These are phyloP conservation scores for Fraxinus sp. DNA, from an alignment of 305 asterid species.

Conservation along the genomic window DNA sequence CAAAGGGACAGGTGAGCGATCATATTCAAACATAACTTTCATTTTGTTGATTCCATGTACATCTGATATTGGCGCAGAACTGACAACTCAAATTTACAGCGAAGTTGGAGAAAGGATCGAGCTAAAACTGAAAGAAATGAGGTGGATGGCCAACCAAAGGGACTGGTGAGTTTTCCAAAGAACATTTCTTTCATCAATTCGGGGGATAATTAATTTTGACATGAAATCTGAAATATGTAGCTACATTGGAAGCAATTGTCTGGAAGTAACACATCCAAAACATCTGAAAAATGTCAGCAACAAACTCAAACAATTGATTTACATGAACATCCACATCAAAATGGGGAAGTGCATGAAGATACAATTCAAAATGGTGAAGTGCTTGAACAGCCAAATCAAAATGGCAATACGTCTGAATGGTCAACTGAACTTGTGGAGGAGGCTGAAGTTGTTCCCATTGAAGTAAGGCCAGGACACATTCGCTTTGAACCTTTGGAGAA, in stretches of 20 bases:
- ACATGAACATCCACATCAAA: background rate
- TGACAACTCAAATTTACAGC: constrained; percentile 32
- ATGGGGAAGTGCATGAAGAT: background rate
- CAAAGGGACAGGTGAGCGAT: constrained; percentile 40
- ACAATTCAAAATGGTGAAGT: background rate
- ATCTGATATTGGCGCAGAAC: constrained; percentile 3
- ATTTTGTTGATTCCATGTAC: background rate
- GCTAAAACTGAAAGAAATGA: constrained; percentile 39
- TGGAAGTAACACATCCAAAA: constrained; percentile 35
- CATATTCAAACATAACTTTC: background rate
- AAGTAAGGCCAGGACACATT: constrained; percentile 89
- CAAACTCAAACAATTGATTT: constrained; percentile 35
- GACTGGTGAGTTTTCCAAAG: constrained; percentile 61
- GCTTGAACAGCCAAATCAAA: background rate
- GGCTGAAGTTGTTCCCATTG: constrained; percentile 69
- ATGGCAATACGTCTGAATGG: background rate
- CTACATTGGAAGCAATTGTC: constrained; percentile 65
- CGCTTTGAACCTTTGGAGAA: constrained; percentile 83
- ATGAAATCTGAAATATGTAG: constrained; percentile 43
- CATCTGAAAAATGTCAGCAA: constrained; percentile 34
- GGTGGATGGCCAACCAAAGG: constrained; percentile 65
- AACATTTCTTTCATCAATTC: background rate
- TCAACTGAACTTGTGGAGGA: constrained; percentile 31
- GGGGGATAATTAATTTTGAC: constrained; percentile 21
- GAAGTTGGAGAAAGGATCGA: constrained; percentile 52